Base-by-base conservation (phyloP, 208 protist species). In the Acanthamoeba triangularis region DNA sequence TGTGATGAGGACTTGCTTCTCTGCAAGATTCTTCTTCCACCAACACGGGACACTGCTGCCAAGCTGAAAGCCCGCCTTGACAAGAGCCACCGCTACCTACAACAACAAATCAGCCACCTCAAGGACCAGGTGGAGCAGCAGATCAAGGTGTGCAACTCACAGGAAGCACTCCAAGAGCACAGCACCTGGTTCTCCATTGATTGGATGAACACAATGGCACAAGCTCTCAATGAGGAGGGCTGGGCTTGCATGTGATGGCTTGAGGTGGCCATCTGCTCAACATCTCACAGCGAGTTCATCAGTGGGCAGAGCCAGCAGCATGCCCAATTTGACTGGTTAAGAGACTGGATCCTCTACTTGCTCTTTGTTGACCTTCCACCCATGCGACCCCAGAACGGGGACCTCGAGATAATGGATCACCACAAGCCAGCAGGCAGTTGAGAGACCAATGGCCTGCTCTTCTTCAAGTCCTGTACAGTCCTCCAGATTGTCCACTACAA, bases 401-500 rank as follows among this genome's bases (percentile, higher is more conserved):
- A 80, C 1, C 41, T 80, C 5, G 18, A 80, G 41, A 35, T 80
- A 5, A 41, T 80, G 30, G 72, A 41, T 14, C 18, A 33, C 16
- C 47, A 3, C 1, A 35, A 80, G 37, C 72, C 72, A 28, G 72
- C 72, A 25, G 72, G 72, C 72, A 49, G 72, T 23, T 35, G 35
- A 1, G 2, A 33, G 20, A 80, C 72, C 14, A 80, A 80, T 20
- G 72, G 72, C 8, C 5, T 80, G 4, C 37, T 80, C 35, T 80
- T 80, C 35, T 80, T 80, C 37, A 80, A 80, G 72, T 52, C 72
- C 3, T 11, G 72, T 16, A 16, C 20, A 3, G 47, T 3, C 5
- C 72, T 80, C 33, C 72, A 80, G 41, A 80, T 80, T 35, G 72
- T 80, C 37, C 30, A 47, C 8, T 80, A 52, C 72, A 80, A 80